Percentiles rank a stretch among this genome's conserved stretches.
Conservation (phyloP, 2,329 filamentous ascomycete genomes). For the Chalara sp. region DNA sequence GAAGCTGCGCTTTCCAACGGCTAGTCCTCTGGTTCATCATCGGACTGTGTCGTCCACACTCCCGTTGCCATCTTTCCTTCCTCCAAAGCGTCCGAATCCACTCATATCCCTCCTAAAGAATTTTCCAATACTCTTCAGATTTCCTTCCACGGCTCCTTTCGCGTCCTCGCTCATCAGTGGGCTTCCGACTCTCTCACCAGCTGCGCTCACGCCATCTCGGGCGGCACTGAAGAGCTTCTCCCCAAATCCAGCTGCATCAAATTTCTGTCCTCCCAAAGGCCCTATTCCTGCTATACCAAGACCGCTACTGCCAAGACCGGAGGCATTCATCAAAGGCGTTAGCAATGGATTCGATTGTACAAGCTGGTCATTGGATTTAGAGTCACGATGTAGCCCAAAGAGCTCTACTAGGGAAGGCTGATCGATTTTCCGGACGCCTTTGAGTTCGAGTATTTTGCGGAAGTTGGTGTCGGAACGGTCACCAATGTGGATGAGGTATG, state of each 20-base stretch:
- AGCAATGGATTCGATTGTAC: constrained; percentile 65
- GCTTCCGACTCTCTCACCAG: constrained; percentile 41
- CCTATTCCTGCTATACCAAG: constrained; percentile 38
- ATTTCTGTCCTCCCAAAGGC: constrained; percentile 42
- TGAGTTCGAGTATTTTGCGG: constrained; percentile 90
- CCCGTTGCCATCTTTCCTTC: constrained; percentile 28
- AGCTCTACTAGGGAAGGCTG: constrained; percentile 79
- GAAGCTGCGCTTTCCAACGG: too few species aligned
- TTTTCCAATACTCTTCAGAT: constrained; percentile 90
- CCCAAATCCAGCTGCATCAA: constrained; percentile 77
- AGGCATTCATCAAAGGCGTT: constrained; percentile 52
- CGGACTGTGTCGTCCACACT: constrained; percentile 16
- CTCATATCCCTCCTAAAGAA: constrained; percentile 89
- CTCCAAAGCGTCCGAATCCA: constrained; percentile 66
- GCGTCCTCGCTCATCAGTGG: constrained; percentile 35
- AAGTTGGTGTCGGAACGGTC: constrained; percentile 94
- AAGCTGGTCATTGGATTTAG: constrained; percentile 61
- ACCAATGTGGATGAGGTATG: constrained; percentile 93
- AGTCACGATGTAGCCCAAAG: constrained; percentile 73
- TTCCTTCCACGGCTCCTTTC: constrained; percentile 79
- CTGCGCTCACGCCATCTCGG: constrained; percentile 72
- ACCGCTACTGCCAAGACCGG: constrained; percentile 38
- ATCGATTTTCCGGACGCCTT: constrained; percentile 81
- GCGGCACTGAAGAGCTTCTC: constrained; percentile 85
- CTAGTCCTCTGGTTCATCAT: neutral